Percentiles rank a stretch among this genome's conserved stretches.
phyloP scores from a whole-genome alignment of 768 basidiomycete species.

The Lentinula boryana region DNA sequence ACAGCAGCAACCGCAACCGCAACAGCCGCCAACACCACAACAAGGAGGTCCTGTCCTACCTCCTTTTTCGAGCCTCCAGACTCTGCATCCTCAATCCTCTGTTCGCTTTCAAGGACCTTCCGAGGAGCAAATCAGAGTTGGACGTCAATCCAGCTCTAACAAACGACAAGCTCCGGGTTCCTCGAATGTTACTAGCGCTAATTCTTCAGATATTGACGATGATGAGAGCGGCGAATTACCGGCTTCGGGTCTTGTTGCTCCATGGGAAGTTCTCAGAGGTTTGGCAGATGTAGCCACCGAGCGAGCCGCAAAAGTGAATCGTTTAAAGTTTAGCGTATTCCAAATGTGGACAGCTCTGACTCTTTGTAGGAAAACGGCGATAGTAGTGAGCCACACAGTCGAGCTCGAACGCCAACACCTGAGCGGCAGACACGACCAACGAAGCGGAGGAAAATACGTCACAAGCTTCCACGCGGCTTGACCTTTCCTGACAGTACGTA shows the following conservation, averaged over 20 bases:
- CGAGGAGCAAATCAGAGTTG: slow-evolving; percentile 21
- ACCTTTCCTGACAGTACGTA: slow-evolving; percentile 72
- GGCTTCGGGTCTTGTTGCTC: slow-evolving; percentile 75
- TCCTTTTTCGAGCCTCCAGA: slow-evolving; percentile 65
- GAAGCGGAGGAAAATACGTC: slow-evolving; percentile 69
- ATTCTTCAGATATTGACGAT: slow-evolving; percentile 82
- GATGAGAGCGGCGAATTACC: slow-evolving; percentile 79
- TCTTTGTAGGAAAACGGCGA: slow-evolving; percentile 64
- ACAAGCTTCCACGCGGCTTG: slow-evolving; percentile 49
- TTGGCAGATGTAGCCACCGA: slow-evolving; percentile 79
- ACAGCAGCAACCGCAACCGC: slow-evolving; percentile 4
- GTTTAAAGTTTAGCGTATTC: neutral
- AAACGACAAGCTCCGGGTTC: slow-evolving; percentile 59
- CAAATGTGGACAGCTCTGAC: neutral
- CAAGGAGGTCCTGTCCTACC: slow-evolving; percentile 52
- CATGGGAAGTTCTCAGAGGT: slow-evolving; percentile 80
- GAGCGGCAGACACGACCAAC: slow-evolving; percentile 62
- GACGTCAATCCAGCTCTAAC: slow-evolving; percentile 14
- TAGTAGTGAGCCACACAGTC: slow-evolving; percentile 69
- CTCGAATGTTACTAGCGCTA: slow-evolving; percentile 69
- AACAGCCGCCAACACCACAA: neutral
- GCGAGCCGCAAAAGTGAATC: slow-evolving; percentile 65
- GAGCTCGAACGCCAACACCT: slow-evolving; percentile 67
- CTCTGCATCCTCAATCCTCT: slow-evolving; percentile 41
- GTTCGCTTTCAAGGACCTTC: slow-evolving; percentile 46